Conservation (phyloP, 2,329 filamentous ascomycete species). For the Leptosphaerulina australis region DNA sequence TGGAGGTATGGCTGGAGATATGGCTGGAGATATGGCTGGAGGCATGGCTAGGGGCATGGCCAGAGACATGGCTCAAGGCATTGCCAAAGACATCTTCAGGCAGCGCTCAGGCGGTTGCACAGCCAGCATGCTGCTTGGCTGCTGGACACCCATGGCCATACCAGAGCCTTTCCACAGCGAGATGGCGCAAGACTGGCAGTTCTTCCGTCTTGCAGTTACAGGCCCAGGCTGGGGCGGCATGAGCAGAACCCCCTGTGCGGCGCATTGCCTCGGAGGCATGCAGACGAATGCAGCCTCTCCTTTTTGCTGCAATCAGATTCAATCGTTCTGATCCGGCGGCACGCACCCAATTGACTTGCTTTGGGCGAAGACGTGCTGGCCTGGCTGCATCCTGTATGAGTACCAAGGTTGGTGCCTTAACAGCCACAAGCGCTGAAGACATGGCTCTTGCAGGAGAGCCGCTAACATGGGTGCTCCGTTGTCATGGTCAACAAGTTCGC, state of each 20-base stretch:
- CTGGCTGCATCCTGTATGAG: background rate
- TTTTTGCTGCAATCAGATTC: background rate
- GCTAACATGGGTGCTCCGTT: constrained; percentile 22
- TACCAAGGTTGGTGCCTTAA: constrained; percentile 2
- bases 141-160: background rate
- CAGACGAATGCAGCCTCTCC: constrained; percentile 22
- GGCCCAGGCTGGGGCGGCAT: constrained; percentile 18
- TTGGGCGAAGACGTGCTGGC: constrained; percentile 1
- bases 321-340: background rate
- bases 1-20: too few species aligned
- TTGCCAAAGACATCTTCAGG: too few species aligned
- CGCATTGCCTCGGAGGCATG: constrained; percentile 12
- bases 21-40: too few species aligned
- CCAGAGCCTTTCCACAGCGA: background rate
- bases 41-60: too few species aligned
- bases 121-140: background rate
- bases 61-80: too few species aligned
- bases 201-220: constrained; percentile 3
- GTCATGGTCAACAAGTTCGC: constrained; percentile 21
- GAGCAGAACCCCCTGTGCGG: constrained; percentile 19
- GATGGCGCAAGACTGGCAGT: constrained; percentile 5
- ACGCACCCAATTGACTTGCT: constrained; percentile 3
- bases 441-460: constrained; percentile 20
- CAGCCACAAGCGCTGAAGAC: constrained; percentile 22
- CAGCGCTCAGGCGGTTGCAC: background rate